Evolutionary conservation across 2,329 filamentous ascomycete genomes (phyloP).

Genomic region (Furcasterigmium sp.): DNA sequence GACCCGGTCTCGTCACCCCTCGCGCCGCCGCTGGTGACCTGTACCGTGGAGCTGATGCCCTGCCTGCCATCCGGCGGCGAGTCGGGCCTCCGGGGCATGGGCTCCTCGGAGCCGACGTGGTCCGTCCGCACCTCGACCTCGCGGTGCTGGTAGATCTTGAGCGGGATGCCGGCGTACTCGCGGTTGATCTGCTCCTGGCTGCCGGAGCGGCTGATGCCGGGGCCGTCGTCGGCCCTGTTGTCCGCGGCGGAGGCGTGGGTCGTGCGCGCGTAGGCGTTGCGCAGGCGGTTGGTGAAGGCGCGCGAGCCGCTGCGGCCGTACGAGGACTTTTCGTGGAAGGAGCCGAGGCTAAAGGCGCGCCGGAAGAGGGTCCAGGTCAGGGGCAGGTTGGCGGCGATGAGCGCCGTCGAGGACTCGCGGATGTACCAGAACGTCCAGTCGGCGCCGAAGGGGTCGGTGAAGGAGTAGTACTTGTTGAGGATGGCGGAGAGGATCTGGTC

Average conservation of each 20-base stretch:
- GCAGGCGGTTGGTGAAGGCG: slow-evolving; percentile 14
- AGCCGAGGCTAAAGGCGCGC: slow-evolving; percentile 26
- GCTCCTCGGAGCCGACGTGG: neutral
- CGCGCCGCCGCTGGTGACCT: neutral
- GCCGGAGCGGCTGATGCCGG: slow-evolving; percentile 19
- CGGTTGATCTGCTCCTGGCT: slow-evolving; percentile 32
- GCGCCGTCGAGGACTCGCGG: slow-evolving; percentile 38
- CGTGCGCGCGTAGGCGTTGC: slow-evolving; percentile 17
- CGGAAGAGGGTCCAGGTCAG: slow-evolving; percentile 37
- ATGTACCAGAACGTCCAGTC: slow-evolving; percentile 40
- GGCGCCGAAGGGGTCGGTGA: slow-evolving; percentile 29
- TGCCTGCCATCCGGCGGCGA: neutral
- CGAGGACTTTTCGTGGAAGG: slow-evolving; percentile 24
- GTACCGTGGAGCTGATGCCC: neutral
- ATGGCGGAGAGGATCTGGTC: slow-evolving; percentile 42
- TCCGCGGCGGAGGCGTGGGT: slow-evolving; percentile 16
- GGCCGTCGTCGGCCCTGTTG: slow-evolving; percentile 12
- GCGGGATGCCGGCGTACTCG: slow-evolving; percentile 20
- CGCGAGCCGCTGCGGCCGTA: slow-evolving; percentile 17
- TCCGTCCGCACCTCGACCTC: slow-evolving; percentile 21
- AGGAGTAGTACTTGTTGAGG: slow-evolving; percentile 34
- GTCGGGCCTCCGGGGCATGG: neutral
- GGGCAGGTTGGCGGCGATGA: slow-evolving; percentile 37
- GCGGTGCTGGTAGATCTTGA: slow-evolving; percentile 29
- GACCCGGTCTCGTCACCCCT: neutral